Evolutionary conservation across 2,329 filamentous ascomycete genomes (phyloP).

Genomic region (Sclerotinia sclerotiorum): DNA sequence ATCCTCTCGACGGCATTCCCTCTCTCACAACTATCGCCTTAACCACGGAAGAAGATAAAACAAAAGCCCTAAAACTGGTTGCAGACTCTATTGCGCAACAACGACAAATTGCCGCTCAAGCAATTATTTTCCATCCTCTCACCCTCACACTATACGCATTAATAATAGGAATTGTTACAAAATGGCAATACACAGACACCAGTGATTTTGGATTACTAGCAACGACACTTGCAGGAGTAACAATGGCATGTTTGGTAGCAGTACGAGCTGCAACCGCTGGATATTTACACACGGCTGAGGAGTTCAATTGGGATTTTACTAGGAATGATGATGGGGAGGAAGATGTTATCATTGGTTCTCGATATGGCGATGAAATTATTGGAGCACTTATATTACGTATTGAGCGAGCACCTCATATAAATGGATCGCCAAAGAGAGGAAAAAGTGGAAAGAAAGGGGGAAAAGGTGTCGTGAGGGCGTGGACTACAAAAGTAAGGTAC

Average conservation of each 20-base stretch:
- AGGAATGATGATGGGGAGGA: slow-evolving; percentile 42
- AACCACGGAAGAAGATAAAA: slow-evolving; percentile 57
- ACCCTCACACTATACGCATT: slow-evolving; percentile 50
- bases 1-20: slow-evolving; percentile 53
- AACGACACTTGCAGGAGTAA: slow-evolving; percentile 58
- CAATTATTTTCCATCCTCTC: slow-evolving; percentile 50
- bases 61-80: slow-evolving; percentile 68
- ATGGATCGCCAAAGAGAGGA: slow-evolving; percentile 31
- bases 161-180: slow-evolving; percentile 48
- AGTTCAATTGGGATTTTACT: slow-evolving; percentile 36
- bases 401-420: slow-evolving; percentile 44
- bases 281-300: slow-evolving; percentile 48
- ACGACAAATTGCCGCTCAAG: slow-evolving; percentile 53
- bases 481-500: slow-evolving; percentile 73
- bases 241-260: slow-evolving; percentile 62
- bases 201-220: slow-evolving; percentile 56
- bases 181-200: slow-evolving; percentile 42
- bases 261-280: slow-evolving; percentile 60
- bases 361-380: slow-evolving; percentile 67
- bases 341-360: slow-evolving; percentile 64
- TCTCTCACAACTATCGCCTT: slow-evolving; percentile 63
- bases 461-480: slow-evolving; percentile 72
- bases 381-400: slow-evolving; percentile 69
- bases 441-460: slow-evolving; percentile 51
- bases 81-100: slow-evolving; percentile 83